These are phyloP conservation scores for sorghum (Sorghum bicolor) DNA, from an alignment of 176 grass and related monocot genomes.

Conservation along the genomic window Sorghum_bicolor_NCBIv3 NC_012870.2:75409001-75409500, in stretches of 20 bases:
- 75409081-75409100: no score
- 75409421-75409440: no score
- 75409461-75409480: no score
- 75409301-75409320: neutral
- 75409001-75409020: neutral
- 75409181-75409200: neutral
- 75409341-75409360: no score
- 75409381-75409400: no score
- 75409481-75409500: no score
- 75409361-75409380: no score
- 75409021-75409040: accelerated
- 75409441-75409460: no score
- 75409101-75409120: neutral
- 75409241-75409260: neutral
- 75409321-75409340: neutral
- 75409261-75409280: neutral
- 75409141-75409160: neutral
- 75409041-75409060: neutral
- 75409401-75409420: no score
- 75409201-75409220: neutral
- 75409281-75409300: neutral
- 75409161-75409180: neutral
- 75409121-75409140: neutral
- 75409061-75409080: neutral
- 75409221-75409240: neutral